phyloP scores from a whole-genome alignment of 257 asterid genomes.

The Solanum habrochaites region DNA sequence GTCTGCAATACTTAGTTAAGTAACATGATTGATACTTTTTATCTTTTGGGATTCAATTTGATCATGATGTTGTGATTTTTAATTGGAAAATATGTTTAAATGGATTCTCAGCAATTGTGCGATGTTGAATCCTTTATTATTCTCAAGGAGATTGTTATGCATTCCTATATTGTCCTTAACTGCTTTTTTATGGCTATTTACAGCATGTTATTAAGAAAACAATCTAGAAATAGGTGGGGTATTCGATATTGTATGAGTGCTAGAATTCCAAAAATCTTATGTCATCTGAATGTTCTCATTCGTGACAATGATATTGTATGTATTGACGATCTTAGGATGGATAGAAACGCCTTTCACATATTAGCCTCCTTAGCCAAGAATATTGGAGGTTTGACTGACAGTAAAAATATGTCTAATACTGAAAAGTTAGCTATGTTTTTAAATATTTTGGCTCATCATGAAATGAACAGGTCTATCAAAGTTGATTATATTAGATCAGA shows the following conservation, averaged over 20 bases:
- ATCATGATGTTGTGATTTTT: no score
- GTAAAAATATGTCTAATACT: not conserved
- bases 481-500: not conserved
- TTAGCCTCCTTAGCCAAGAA: not conserved
- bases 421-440: not conserved
- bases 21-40: not conserved
- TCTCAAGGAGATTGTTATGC: not conserved
- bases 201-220: not conserved
- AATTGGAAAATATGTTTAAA: not conserved
- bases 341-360: not conserved
- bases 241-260: not conserved
- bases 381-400: not conserved
- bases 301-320: not conserved
- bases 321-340: no score
- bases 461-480: not conserved
- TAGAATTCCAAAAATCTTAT: not conserved
- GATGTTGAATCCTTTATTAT: no score
- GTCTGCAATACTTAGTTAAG: not conserved
- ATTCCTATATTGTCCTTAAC: not conserved
- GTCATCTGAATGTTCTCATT: not conserved
- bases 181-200: not conserved
- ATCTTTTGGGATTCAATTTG: not conserved
- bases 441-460: not conserved
- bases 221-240: not conserved
- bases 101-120: not conserved